Evolutionary conservation across 768 basidiomycete genomes (phyloP).

Genomic region (Aureoboletus auriporus): DNA sequence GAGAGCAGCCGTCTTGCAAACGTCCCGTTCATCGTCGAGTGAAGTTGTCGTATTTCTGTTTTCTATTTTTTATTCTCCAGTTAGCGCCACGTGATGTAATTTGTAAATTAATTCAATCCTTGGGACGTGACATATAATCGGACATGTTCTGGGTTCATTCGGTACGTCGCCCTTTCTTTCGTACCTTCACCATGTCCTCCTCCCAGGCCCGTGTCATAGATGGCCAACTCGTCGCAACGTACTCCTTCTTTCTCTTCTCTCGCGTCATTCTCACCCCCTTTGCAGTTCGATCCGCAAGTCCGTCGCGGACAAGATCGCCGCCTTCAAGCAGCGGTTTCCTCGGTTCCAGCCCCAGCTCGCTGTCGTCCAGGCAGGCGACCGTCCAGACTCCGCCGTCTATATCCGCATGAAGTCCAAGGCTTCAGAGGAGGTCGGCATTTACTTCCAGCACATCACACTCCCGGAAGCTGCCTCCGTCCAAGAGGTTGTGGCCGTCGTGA

Average conservation of each 20-base stretch:
- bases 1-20: slow-evolving; percentile 52
- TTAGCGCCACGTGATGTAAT: slow-evolving; percentile 19
- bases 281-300: slow-evolving; percentile 73
- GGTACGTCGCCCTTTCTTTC: slow-evolving; percentile 12
- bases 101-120: too few relatives aligned
- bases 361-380: slow-evolving; percentile 91
- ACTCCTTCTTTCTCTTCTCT: slow-evolving; percentile 19
- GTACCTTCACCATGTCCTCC: slow-evolving; percentile 35
- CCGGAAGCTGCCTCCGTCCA: slow-evolving; percentile 68
- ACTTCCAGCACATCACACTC: slow-evolving; percentile 73
- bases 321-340: slow-evolving; percentile 65
- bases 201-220: slow-evolving; percentile 65
- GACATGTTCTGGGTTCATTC: slow-evolving; percentile 6
- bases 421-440: slow-evolving; percentile 89
- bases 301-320: slow-evolving; percentile 66
- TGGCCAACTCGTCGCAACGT: slow-evolving; percentile 85
- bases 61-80: slow-evolving; percentile 1
- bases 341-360: slow-evolving; percentile 88
- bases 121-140: too few relatives aligned
- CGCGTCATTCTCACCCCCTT: slow-evolving; percentile 9
- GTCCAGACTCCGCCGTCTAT: slow-evolving; percentile 88
- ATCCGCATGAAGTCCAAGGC: slow-evolving; percentile 98
- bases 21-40: slow-evolving; percentile 44
- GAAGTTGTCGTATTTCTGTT: background rate
- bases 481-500: slow-evolving; percentile 72